These are phyloP conservation scores for Clavispora carvajalis DNA, from an alignment of 805 yeast genomes.

Conservation along the genomic window DNA sequence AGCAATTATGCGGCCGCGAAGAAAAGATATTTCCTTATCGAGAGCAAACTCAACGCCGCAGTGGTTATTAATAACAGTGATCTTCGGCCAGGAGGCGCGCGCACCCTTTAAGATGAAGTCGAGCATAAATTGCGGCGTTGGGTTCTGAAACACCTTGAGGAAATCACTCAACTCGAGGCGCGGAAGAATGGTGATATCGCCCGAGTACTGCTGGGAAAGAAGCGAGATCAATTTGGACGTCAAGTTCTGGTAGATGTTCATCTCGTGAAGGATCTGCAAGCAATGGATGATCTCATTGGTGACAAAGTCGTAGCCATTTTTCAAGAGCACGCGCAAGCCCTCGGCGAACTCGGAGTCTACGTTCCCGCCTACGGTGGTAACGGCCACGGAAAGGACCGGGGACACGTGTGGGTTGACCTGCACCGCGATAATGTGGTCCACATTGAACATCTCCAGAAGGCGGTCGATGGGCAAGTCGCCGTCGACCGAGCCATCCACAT, in stretches of 20 bases:
- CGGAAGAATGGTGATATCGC: constrained; percentile 91
- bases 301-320: constrained; percentile 51
- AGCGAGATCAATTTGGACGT: constrained; percentile 72
- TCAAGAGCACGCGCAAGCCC: constrained; percentile 46
- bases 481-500: constrained; percentile 95
- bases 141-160: constrained; percentile 66
- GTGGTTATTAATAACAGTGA: constrained; percentile 80
- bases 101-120: constrained; percentile 79
- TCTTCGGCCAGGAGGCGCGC: constrained; percentile 88
- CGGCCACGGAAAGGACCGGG: constrained; percentile 70
- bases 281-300: constrained; percentile 74
- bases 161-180: constrained; percentile 58
- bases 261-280: constrained; percentile 64
- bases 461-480: constrained; percentile 89
- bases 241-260: constrained; percentile 70
- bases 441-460: constrained; percentile 93
- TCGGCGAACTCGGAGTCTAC: constrained; percentile 57
- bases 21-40: constrained; percentile 67
- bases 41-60: constrained; percentile 85
- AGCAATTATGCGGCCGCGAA: constrained; percentile 57
- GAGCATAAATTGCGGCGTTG: constrained; percentile 68
- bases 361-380: constrained; percentile 65
- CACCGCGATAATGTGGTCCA: constrained; percentile 94
- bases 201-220: constrained; percentile 81
- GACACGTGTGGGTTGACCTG: constrained; percentile 97